Base-by-base conservation (phyloP, 371 early-diverging fungal species). In the Blastocladiella emersonii region DNA sequence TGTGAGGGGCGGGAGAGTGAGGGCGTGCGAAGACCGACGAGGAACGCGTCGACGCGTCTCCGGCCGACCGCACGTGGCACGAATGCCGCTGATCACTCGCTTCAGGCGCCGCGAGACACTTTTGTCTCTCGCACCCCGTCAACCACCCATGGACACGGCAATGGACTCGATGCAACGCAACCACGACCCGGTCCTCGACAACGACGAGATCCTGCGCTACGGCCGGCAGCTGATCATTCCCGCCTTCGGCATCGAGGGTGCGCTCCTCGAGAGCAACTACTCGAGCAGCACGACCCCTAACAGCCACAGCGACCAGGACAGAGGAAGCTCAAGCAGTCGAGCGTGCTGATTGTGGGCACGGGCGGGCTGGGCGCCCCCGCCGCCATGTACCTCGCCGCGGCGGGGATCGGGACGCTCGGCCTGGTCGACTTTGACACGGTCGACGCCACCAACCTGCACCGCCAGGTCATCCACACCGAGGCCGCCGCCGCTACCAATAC, bases 341-440 rank as follows among this genome's bases (percentile, higher is more conserved):
- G 85, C 0, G 87, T 97, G 41, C 74, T 98, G 21, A 77, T 98
- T 3, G 94, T 98, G 0, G 99, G 99, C 2, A 90, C 95, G 15
- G 99, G 99, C 43, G 99, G 99, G 0, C 79, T 99, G 10, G 99
- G 99, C 0, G 81, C 93, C 0, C 94, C 99, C 3, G 86, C 85
- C 19, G 75, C 85, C 0, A 75, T 97, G 64, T 99, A 98, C 73
- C 79, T 99, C 7, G 90, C 92, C 5, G 87, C 92, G 7, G 89
- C 90, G 41, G 99, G 99, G 13, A 78, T 98, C 15, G 94, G 88
- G 10, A 78, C 79, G 23, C 66, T 99, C 8, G 99, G 99, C 23
- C 86, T 99, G 37, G 85, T 95, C 1, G 99, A 99, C 72, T 87
- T 92, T 72, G 99, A 99, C 70, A 73, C 67, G 0, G 93, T 99